These are phyloP conservation scores for Colletotrichum tanaceti DNA, from an alignment of 2,329 filamentous ascomycete species.

Conservation along the genomic window DNA sequence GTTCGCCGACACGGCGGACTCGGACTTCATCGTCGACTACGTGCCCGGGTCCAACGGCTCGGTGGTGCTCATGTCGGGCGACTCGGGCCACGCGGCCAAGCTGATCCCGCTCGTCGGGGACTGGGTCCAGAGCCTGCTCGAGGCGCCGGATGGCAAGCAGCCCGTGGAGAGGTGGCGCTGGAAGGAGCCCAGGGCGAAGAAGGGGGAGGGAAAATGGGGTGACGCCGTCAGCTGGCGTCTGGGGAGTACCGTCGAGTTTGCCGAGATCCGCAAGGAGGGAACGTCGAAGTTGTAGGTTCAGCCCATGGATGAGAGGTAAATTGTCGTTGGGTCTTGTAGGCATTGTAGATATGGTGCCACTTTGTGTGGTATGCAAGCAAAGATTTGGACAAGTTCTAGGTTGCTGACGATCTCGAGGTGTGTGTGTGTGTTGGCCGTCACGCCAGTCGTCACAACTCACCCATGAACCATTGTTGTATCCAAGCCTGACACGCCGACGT, in stretches of 20 bases:
- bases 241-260: constrained; percentile 47
- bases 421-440: no score
- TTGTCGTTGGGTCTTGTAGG: no score
- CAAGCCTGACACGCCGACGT: no score
- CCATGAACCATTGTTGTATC: no score
- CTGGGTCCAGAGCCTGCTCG: constrained; percentile 63
- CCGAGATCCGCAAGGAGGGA: constrained; percentile 36
- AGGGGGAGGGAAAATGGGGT: constrained; percentile 46
- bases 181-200: constrained; percentile 51
- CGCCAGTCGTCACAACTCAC: no score
- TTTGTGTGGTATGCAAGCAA: no score
- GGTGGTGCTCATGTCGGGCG: constrained; percentile 65
- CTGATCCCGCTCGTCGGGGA: constrained; percentile 69
- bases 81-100: constrained; percentile 73
- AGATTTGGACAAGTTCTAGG: no score
- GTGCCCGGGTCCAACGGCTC: constrained; percentile 60
- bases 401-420: no score
- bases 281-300: constrained; percentile 15
- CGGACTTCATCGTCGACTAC: constrained; percentile 70
- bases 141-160: constrained; percentile 54
- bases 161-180: constrained; percentile 61
- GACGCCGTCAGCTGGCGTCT: constrained; percentile 54
- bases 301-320: no score
- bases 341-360: not conserved
- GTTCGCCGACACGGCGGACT: constrained; percentile 71